Evolutionary conservation across 805 yeast genomes (phyloP).

Genomic region (Yarrowia sp.): DNA sequence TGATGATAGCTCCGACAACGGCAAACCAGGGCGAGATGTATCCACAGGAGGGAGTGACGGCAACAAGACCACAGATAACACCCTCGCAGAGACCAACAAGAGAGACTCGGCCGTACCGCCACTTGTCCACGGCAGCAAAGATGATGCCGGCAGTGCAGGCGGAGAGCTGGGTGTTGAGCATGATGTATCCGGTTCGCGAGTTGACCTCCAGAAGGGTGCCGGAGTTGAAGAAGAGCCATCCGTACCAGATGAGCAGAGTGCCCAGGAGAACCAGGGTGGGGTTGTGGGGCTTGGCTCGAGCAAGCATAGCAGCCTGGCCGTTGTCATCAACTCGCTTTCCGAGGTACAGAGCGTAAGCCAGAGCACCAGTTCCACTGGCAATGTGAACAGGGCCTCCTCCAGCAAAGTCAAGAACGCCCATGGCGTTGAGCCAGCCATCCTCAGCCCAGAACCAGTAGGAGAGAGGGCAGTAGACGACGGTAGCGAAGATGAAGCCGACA

Average conservation of each 20-base stretch:
- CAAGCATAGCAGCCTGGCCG: conserved; percentile 45
- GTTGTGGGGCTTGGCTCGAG: conserved; percentile 83
- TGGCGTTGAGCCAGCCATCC: conserved; percentile 78
- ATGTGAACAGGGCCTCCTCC: conserved; percentile 99
- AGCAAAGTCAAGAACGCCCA: conserved; percentile 93
- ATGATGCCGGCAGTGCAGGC: conserved; percentile 49
- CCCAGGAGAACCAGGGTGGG: conserved; percentile 92
- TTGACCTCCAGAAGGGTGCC: conserved; percentile 87
- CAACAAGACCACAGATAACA: conserved; percentile 89
- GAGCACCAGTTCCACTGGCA: conserved; percentile 89
- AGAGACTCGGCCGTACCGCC: conserved; percentile 43
- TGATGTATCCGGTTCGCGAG: conserved; percentile 46
- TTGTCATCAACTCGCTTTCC: conserved; percentile 82
- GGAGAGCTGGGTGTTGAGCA: conserved; percentile 60
- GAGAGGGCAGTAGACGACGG: conserved; percentile 91
- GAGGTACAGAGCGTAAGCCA: conserved; percentile 85
- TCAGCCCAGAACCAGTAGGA: conserved; percentile 98
- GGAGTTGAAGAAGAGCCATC: conserved; percentile 99
- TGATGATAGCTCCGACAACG: conserved; percentile 44
- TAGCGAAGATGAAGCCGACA: conserved; percentile 88
- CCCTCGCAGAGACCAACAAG: conserved; percentile 91
- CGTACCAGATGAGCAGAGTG: conserved; percentile 93
- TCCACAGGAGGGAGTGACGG: conserved; percentile 96
- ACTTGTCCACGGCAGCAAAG: conserved; percentile 46
- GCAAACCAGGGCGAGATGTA: conserved; percentile 40